Conservation (phyloP, 352 stramenopile genomes). For the Pythium oligandrum region DNA sequence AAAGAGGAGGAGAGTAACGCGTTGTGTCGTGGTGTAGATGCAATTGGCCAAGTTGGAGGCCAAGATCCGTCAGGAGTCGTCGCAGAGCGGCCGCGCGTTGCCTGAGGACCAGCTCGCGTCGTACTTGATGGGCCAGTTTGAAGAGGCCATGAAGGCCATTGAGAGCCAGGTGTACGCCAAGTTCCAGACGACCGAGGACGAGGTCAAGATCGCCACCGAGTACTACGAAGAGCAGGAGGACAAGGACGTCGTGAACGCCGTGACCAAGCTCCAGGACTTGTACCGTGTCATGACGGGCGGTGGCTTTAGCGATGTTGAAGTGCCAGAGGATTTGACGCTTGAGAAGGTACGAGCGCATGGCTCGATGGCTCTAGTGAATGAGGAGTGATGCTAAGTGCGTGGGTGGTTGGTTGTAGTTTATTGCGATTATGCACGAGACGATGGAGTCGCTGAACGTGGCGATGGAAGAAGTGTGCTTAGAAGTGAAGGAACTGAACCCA, state of each 20-base stretch:
- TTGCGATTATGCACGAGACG: slow-evolving; percentile 88
- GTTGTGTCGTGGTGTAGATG: slow-evolving; percentile 36
- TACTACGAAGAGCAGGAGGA: slow-evolving; percentile 87
- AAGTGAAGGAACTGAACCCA: slow-evolving; percentile 84
- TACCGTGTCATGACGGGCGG: slow-evolving; percentile 86
- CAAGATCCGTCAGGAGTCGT: slow-evolving; percentile 87
- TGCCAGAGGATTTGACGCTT: slow-evolving; percentile 76
- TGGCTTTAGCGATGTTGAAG: slow-evolving; percentile 76
- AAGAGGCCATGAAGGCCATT: slow-evolving; percentile 88
- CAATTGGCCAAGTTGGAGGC: slow-evolving; percentile 83
- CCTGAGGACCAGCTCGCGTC: slow-evolving; percentile 83
- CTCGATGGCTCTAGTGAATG: no score
- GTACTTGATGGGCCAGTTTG: slow-evolving; percentile 88
- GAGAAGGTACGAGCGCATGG: slow-evolving; percentile 34
- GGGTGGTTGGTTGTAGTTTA: slow-evolving; percentile 39
- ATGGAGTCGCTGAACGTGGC: slow-evolving; percentile 88
- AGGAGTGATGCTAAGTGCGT: no score
- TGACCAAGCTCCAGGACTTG: slow-evolving; percentile 84
- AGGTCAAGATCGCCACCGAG: slow-evolving; percentile 82
- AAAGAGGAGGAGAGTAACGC: no score
- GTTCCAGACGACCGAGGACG: slow-evolving; percentile 85
- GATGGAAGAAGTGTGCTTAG: slow-evolving; percentile 85
- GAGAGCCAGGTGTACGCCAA: slow-evolving; percentile 87
- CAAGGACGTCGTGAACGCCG: slow-evolving; percentile 79
- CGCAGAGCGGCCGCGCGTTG: slow-evolving; percentile 72